phyloP scores from a whole-genome alignment of 139 green algal genomes.

The Trebouxia sp. region DNA sequence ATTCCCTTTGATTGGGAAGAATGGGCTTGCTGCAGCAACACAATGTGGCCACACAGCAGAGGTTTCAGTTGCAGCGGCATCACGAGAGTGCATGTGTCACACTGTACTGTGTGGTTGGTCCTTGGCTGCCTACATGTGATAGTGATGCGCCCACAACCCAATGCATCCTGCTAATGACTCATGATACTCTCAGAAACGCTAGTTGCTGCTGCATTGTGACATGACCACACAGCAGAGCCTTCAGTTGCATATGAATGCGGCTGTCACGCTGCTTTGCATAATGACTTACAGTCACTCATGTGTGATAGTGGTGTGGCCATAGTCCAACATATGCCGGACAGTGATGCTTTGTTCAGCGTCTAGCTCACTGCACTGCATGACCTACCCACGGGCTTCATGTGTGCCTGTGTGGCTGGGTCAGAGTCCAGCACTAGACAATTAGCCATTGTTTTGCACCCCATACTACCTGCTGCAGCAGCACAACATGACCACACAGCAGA shows the following conservation, averaged over 20 bases:
- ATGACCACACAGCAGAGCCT: constrained; percentile 61
- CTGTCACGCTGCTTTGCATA: no score
- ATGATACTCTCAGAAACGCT: constrained; percentile 80
- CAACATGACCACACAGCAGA: constrained; percentile 56
- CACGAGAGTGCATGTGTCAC: neutral
- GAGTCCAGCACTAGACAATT: no score
- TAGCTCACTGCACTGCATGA: no score
- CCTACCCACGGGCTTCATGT: no score
- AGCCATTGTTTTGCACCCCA: constrained; percentile 86
- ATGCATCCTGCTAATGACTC: no score
- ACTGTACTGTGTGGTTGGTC: neutral
- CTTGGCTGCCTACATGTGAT: no score
- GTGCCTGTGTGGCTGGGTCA: no score
- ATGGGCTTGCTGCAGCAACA: constrained; percentile 58
- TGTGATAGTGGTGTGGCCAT: no score
- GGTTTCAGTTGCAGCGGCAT: constrained; percentile 45
- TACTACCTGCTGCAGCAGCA: constrained; percentile 58
- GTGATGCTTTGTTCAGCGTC: no score
- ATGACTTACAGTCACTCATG: no score
- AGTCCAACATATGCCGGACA: no score
- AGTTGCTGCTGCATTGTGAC: constrained; percentile 53
- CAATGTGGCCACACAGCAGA: constrained; percentile 56
- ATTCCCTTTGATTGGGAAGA: constrained; percentile 87
- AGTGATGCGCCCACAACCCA: no score
- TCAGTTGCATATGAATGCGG: constrained; percentile 43